A percentile compares a stretch with the other conserved stretches of the same genome.
Evolutionary conservation across 352 stramenopile species (phyloP).

Genomic region (Pythium aquatile): DNA sequence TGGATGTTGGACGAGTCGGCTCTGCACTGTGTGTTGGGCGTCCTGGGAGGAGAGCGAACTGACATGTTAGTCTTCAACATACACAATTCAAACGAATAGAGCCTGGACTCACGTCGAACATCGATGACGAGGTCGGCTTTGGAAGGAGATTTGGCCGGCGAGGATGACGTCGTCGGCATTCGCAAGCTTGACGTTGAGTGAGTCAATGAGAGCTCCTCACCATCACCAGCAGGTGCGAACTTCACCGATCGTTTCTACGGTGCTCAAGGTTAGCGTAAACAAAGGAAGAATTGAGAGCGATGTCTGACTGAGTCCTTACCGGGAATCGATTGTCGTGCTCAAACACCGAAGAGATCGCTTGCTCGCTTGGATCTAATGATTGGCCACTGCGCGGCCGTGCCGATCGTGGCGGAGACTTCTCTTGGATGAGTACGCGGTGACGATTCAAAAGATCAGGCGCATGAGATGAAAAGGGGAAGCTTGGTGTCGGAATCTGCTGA

Average conservation of each 20-base stretch:
- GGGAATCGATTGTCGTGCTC: conserved; percentile 45
- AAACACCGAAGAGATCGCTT: conserved; percentile 11
- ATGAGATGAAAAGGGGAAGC: conserved; percentile 28
- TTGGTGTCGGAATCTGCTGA: conserved; percentile 54
- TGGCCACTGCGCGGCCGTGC: background rate
- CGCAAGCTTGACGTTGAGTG: conserved; percentile 33
- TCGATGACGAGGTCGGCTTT: conserved; percentile 15
- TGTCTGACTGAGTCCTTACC: conserved; percentile 22
- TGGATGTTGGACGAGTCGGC: conserved; percentile 1
- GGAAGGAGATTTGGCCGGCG: conserved; percentile 16
- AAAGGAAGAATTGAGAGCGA: no score
- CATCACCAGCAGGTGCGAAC: conserved; percentile 34
- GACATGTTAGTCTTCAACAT: background rate
- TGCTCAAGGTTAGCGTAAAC: no score
- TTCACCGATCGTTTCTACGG: conserved; percentile 43
- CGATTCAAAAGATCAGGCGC: background rate
- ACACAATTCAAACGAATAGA: background rate
- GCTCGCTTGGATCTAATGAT: background rate
- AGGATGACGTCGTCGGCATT: background rate
- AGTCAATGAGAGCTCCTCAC: conserved; percentile 37
- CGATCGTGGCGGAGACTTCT: background rate
- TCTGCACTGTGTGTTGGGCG: conserved; percentile 25
- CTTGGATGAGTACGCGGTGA: background rate
- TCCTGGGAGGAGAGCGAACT: background rate
- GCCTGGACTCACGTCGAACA: conserved; percentile 9